Evolutionary conservation across 345 rosid species (phyloP), one percentile per base, ranked within the genome.

Genomic region (Euphorbia tirucalli): DNA sequence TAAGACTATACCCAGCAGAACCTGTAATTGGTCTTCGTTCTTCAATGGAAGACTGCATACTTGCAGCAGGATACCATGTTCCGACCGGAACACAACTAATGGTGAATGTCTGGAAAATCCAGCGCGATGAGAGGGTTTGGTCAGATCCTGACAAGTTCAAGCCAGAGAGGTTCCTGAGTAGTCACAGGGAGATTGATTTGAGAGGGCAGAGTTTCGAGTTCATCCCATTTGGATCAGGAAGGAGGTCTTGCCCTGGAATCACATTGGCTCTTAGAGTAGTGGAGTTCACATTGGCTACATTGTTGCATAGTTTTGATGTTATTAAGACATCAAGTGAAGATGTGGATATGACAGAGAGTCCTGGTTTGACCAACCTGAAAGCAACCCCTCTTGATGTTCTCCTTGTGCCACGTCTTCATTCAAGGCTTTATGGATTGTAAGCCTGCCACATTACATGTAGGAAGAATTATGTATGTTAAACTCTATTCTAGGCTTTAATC

Each of bases 31-130:
- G 5, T 19, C 72, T 56, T 0, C 71, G 78, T 3, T 65, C 35
- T 25, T 61, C 76, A 56, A 25, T n/a, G 32, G 82, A 80, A 39
- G 83, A 80, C 10, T 77, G 81, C 78, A 64, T 68, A 7, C 49
- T 83, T 11, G 37, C 74, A 25, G 15, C 37, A 2, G 82, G 80
- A 48, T 75, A 69, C 59, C 68, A 57, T 57, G 62, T 82, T 35
- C 78, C 80, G 0, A 65, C 70, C 15, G 80, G 78, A 46, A 78
- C 75, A 11, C 56, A 43, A n/a, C 27, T 71, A 25, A 71, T 71
- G 74, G 64, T 61, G 13, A 71, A 71, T 15, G 66, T 54, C 41
- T 59, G 74, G 74, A 71, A 71, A 30, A 57, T 71, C 21, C 74
- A 71, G 25, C 58, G 21, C 3, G 74, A 71, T 21, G 59, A 30